A percentile compares a stretch with the other conserved stretches of the same genome.
Evolutionary conservation across 345 rosid species (phyloP).

Genomic region (Populus davidiana): DNA sequence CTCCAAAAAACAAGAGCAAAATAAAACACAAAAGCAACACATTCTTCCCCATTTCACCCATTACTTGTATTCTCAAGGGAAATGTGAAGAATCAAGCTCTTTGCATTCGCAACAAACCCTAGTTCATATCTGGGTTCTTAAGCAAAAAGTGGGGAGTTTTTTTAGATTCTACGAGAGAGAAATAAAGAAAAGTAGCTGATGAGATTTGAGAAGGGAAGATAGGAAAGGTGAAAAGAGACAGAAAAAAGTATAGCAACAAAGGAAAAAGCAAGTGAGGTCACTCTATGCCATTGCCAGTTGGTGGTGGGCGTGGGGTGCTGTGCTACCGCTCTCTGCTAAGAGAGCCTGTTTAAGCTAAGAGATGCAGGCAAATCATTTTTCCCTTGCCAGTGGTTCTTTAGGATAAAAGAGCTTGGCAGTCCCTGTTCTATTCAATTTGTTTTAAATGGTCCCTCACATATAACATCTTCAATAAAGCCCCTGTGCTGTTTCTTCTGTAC

Average conservation of each 20-base stretch:
- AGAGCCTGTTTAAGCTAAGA: not conserved
- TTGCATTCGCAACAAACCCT: constrained; percentile 24
- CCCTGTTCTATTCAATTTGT: not conserved
- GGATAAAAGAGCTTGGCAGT: not conserved
- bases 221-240: not conserved
- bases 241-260: not conserved
- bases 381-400: too few relatives aligned
- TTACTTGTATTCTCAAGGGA: constrained; percentile 4
- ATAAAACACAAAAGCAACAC: constrained; percentile 40
- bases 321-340: not conserved
- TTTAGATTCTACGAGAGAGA: not conserved
- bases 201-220: not conserved
- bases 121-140: constrained; percentile 17
- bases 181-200: not conserved
- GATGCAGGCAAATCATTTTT: not conserved
- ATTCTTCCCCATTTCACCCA: constrained; percentile 50
- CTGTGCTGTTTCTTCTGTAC: not conserved
- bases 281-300: not conserved
- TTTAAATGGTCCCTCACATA: not conserved
- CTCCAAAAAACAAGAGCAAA: constrained; percentile 49
- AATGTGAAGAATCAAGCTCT: constrained; percentile 21
- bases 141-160: not conserved
- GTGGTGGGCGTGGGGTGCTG: not conserved
- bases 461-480: not conserved
- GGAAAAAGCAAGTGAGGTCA: not conserved